Evolutionary conservation across 1,284 basidiomycete species (phyloP), one percentile per base, ranked within the genome.

Genomic region (Microbotryum intermedium): DNA sequence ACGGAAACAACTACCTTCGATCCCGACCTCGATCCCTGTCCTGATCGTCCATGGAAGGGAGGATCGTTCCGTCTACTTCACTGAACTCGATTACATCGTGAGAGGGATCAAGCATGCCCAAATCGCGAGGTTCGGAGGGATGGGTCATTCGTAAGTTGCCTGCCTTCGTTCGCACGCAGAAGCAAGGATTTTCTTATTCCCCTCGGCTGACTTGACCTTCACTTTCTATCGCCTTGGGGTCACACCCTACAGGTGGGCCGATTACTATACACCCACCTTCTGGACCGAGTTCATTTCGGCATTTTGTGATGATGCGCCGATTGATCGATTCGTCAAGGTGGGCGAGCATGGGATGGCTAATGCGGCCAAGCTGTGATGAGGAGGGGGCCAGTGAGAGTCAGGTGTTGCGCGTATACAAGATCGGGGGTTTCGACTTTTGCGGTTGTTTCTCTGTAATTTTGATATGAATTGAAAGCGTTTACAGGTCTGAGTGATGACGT

Each of bases 1-100:
- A 16, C 62, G 65, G 6, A 57, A 55, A 9, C 6, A 52, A 21
- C 55, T 67, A 1, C 18, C 25, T 1, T 25, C 59, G 2, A 54
- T 65, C 10, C 62, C 63, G 1, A 25, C 60, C 7, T 50, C 60
- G 1, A 29, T 65, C 4, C 65, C 65, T 0, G 58, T 67, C 25
- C 55, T 67, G 21, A 26, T 62, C 28, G 25, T 67, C 9, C 65
- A 67, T 52, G 65, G 65, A 9, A 57, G 47, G 4, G 50, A 59
- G 23, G 65, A 67, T 42, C 58, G 61, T 59, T 67, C 65, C 3
- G 65, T 67, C n/a, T 67, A 62, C 52, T 57, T 45, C 52, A 58
- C 55, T n/a, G 65, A 67, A 34, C 16, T 49, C 9, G 60, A 62
- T 46, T 65, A 67, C 58, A 60, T 67, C 51, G 34, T 49, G 18